Conservation (phyloP, 257 asterid species). For the Craterostigma plantagineum region DNA sequence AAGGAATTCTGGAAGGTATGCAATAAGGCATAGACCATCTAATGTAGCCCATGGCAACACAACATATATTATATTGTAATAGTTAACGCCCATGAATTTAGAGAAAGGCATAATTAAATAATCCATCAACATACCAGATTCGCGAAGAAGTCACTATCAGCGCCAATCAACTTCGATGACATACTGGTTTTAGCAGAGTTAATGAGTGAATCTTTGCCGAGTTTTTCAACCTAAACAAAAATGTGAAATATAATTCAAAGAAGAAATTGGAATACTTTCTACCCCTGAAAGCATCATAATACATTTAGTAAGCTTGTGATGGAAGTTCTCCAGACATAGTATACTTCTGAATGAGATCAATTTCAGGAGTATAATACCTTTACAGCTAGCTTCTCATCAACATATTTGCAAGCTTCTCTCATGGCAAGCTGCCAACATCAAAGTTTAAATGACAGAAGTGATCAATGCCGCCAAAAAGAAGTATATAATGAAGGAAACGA, state of each 20-base stretch:
- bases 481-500: conserved; percentile 5
- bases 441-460: conserved; percentile 2
- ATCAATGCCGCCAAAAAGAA: no score
- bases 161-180: conserved; percentile 87
- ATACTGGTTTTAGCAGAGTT: conserved; percentile 97
- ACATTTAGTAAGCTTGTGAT: no score
- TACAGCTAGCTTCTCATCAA: conserved; percentile 74
- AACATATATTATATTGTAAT: no score
- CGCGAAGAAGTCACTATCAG: conserved; percentile 76
- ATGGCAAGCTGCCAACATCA: conserved; percentile 63
- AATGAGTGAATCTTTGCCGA: conserved; percentile 59
- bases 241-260: neutral
- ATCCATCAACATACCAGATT: conserved; percentile 42
- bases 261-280: neutral
- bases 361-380: conserved; percentile 28
- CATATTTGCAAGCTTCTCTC: conserved; percentile 98
- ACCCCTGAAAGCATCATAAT: neutral
- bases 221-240: conserved; percentile 65
- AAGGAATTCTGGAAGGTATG: no score
- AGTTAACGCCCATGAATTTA: no score
- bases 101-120: no score
- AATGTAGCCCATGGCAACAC: no score
- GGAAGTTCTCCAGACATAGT: no score
- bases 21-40: no score
- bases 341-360: neutral